Conservation (phyloP, 2,329 filamentous ascomycete genomes). For the Fusarium sp. region DNA sequence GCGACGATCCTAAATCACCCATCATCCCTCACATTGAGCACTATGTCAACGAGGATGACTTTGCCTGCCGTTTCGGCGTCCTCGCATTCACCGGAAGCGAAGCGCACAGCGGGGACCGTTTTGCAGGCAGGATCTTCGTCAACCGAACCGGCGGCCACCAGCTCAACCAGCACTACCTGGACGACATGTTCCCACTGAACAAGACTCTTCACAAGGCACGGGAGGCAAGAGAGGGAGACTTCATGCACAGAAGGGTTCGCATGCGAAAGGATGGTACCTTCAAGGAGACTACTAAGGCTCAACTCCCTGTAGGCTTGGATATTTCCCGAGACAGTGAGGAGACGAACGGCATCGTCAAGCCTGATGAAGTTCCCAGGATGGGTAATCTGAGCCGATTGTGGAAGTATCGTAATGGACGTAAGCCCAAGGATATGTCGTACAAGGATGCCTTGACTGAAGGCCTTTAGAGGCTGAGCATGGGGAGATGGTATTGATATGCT, state of each 20-base stretch:
- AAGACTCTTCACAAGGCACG: background rate
- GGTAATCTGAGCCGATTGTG: constrained; percentile 24
- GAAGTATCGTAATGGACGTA: constrained; percentile 18
- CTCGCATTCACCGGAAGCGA: constrained; percentile 15
- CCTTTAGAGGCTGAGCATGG: background rate
- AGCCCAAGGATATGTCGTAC: background rate
- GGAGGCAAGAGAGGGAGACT: background rate
- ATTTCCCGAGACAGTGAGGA: background rate
- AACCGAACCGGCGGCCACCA: constrained; percentile 31
- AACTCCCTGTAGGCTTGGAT: constrained; percentile 1
- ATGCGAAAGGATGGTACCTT: constrained; percentile 15
- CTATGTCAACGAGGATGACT: constrained; percentile 31
- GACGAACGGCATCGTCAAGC: background rate
- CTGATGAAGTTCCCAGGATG: constrained; percentile 11
- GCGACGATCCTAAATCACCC: background rate
- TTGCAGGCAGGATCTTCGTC: constrained; percentile 33
- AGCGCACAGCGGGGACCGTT: constrained; percentile 30
- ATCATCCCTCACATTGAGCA: constrained; percentile 33
- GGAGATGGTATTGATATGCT: background rate
- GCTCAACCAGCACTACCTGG: constrained; percentile 41
- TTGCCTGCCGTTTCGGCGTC: constrained; percentile 28
- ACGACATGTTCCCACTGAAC: constrained; percentile 28
- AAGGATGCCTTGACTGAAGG: background rate
- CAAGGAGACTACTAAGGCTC: constrained; percentile 6
- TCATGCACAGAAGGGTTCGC: constrained; percentile 18